These are phyloP conservation scores for Effrenium voratum DNA, from an alignment of 73 alveolate genomes.

Conservation along the genomic window DNA sequence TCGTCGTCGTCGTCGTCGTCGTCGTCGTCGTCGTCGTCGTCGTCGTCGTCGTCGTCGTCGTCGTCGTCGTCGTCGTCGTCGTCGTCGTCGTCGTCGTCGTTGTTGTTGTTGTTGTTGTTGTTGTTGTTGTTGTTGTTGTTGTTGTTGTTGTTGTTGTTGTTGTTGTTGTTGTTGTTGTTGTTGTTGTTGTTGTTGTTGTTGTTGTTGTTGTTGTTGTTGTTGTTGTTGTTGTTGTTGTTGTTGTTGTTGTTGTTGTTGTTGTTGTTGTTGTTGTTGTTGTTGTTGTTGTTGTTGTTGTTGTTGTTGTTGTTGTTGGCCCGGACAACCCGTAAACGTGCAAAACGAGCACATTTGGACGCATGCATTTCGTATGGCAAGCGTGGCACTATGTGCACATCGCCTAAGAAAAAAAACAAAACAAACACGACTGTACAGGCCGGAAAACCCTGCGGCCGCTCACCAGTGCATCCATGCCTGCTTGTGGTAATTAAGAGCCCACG, in stretches of 20 bases:
- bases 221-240: background rate
- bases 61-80: conserved; percentile 10
- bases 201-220: background rate
- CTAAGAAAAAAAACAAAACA: too few relatives aligned
- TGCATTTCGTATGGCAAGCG: too few relatives aligned
- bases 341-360: too few relatives aligned
- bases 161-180: background rate
- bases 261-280: too few relatives aligned
- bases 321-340: too few relatives aligned
- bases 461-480: too few relatives aligned
- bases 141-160: background rate
- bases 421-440: too few relatives aligned
- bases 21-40: conserved; percentile 10
- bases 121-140: background rate
- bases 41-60: conserved; percentile 13
- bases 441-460: too few relatives aligned
- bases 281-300: too few relatives aligned
- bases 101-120: background rate
- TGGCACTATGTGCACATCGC: too few relatives aligned
- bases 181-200: background rate
- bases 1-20: conserved; percentile 10
- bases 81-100: conserved; percentile 10
- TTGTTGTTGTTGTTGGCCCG: too few relatives aligned
- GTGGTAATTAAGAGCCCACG: too few relatives aligned
- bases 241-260: background rate